Evolutionary conservation across 108 stramenopile genomes (phyloP), one percentile per base, ranked within the genome.

Genomic region (Skeletonema menzelii): DNA sequence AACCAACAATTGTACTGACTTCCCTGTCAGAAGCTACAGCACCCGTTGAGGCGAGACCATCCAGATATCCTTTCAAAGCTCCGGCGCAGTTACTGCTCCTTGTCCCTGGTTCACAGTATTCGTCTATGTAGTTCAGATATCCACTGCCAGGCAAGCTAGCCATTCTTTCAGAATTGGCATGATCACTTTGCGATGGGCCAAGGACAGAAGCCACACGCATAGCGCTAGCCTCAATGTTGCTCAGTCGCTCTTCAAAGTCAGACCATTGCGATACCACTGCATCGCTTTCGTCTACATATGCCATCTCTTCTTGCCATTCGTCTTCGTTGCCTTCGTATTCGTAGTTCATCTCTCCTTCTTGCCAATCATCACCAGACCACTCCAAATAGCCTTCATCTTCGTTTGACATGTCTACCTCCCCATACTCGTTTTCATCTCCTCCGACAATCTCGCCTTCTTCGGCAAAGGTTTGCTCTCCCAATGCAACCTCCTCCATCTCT

Each of bases 31-130:
- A 49, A 37, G 77, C 67, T 3, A 67, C 77, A 22, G 65, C 73
- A 12, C 76, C 77, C 1, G 73, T 72, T 35, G 72, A 28, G 37
- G 68, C 58, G 24, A 80, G 30, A 22, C 59, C 34, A 27, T 69
- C 79, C 10, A 80, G 69, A 73, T 80, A 80, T 56, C 62, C 67
- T 27, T 59, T 73, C n/a, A 80, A 59, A 0, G 68, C 73, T 35
- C 67, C 67, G 31, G 79, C 56, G 27, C 79, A 80, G 30, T 65
- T 73, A 13, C 59, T 47, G 13, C 64, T 74, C 27, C 73, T 53
- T 60, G 73, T 64, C 30, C 63, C 63, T 12, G 79, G 67, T 56
- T 80, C 79, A 32, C 79, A 80, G 22, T 60, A 80, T 74, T 80
- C 66, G 14, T 71, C 65, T 27, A 78, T 71, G 30, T 67, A 53